Evolutionary conservation across 1,284 basidiomycete genomes (phyloP).

Genomic region (Cutaneotrichosporon spelunceum): DNA sequence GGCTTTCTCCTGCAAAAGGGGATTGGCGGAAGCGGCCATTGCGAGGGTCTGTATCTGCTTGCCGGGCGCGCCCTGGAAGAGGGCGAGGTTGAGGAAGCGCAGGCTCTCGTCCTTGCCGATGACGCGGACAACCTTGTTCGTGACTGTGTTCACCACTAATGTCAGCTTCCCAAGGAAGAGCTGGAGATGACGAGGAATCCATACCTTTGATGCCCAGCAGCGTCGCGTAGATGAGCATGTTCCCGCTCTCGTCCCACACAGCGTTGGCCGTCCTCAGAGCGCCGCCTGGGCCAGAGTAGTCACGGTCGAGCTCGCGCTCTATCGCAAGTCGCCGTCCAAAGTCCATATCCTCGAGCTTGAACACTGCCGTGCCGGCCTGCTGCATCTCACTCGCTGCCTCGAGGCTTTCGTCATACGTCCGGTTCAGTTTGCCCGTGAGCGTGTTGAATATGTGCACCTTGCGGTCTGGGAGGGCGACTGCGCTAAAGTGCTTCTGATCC

Average conservation of each 20-base stretch:
- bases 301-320: constrained; percentile 78
- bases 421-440: constrained; percentile 79
- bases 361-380: constrained; percentile 84
- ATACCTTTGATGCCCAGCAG: constrained; percentile 91
- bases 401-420: constrained; percentile 93
- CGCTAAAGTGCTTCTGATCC: constrained; percentile 80
- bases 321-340: constrained; percentile 91
- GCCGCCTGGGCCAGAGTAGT: constrained; percentile 46
- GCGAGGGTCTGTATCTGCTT: constrained; percentile 85
- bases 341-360: constrained; percentile 97
- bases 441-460: constrained; percentile 93
- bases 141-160: constrained; percentile 86
- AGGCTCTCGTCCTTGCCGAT: constrained; percentile 93
- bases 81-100: constrained; percentile 78
- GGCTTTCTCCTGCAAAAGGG: constrained; percentile 78
- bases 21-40: constrained; percentile 93
- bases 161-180: constrained; percentile 16
- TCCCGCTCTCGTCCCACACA: constrained; percentile 95
- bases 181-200: too few relatives aligned
- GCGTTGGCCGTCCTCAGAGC: constrained; percentile 68
- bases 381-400: constrained; percentile 94
- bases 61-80: constrained; percentile 90
- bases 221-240: constrained; percentile 89
- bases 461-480: constrained; percentile 86
- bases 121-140: constrained; percentile 85